A percentile compares a stretch with the other conserved stretches of the same genome.
Evolutionary conservation across 1,284 basidiomycete genomes (phyloP).

Genomic region (Cutaneotrichosporon cutaneum): DNA sequence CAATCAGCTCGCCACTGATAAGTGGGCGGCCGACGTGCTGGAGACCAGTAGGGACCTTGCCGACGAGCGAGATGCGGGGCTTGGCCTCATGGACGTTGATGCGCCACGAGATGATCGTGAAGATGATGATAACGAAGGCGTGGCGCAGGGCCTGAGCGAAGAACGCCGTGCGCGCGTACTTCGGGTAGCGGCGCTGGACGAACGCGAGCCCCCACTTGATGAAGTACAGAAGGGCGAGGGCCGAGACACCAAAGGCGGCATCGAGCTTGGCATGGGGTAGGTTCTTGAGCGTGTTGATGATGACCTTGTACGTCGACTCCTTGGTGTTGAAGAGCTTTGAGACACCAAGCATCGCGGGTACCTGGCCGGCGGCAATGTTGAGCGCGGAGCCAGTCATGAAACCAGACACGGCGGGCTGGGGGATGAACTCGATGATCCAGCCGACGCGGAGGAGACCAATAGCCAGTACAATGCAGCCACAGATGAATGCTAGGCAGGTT

Average conservation of each 20-base stretch:
- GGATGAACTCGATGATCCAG: slow-evolving; percentile 93
- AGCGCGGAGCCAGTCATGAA: slow-evolving; percentile 81
- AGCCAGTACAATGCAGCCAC: slow-evolving; percentile 87
- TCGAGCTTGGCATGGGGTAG: slow-evolving; percentile 67
- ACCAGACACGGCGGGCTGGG: slow-evolving; percentile 76
- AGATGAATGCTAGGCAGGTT: slow-evolving; percentile 79
- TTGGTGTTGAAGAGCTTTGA: slow-evolving; percentile 72
- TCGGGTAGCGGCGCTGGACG: slow-evolving; percentile 67
- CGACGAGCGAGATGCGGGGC: slow-evolving; percentile 76
- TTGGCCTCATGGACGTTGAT: slow-evolving; percentile 70
- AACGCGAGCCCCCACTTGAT: slow-evolving; percentile 67
- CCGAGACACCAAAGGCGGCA: slow-evolving; percentile 84
- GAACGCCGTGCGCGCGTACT: slow-evolving; percentile 73
- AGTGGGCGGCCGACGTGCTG: slow-evolving; percentile 70
- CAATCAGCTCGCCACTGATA: slow-evolving; percentile 66
- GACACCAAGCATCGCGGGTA: slow-evolving; percentile 81
- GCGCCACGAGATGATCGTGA: slow-evolving; percentile 81
- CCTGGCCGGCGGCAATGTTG: slow-evolving; percentile 79
- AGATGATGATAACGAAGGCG: slow-evolving; percentile 78
- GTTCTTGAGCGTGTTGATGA: slow-evolving; percentile 89
- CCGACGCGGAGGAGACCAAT: slow-evolving; percentile 90
- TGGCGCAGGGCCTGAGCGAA: slow-evolving; percentile 82
- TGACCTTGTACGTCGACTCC: slow-evolving; percentile 80
- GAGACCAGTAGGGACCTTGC: slow-evolving; percentile 78
- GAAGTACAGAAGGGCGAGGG: slow-evolving; percentile 63